phyloP scores from a whole-genome alignment of 257 asterid genomes.

The Solanum ossicruentum region DNA sequence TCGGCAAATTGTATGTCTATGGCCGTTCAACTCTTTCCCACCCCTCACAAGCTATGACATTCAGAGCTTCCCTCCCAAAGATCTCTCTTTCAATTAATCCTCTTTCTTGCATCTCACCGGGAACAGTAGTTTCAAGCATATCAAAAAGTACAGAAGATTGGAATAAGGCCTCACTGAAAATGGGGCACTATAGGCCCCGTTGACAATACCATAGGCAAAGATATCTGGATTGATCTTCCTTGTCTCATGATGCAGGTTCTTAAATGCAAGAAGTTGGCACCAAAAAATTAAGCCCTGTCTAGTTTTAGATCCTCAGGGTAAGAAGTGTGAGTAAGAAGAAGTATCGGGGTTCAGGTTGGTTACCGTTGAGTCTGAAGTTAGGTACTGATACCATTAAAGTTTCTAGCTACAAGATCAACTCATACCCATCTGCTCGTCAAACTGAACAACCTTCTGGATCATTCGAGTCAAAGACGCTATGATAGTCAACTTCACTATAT shows the following conservation, averaged over 20 bases:
- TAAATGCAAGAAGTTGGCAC: conserved; percentile 37
- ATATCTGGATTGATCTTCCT: conserved; percentile 45
- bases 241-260: conserved; percentile 58
- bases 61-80: conserved; percentile 55
- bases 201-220: conserved; percentile 47
- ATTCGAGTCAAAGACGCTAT: too few relatives aligned
- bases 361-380: too few relatives aligned
- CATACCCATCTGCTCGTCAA: too few relatives aligned
- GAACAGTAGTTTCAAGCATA: conserved; percentile 50
- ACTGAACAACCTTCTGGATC: too few relatives aligned
- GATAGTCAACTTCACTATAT: too few relatives aligned
- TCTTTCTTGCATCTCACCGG: conserved; percentile 45
- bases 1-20: too few relatives aligned
- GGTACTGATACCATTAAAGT: too few relatives aligned
- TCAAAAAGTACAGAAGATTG: conserved; percentile 63
- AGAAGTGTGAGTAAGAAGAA: too few relatives aligned
- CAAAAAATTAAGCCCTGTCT: conserved; percentile 40
- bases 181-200: conserved; percentile 57
- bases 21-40: too few relatives aligned
- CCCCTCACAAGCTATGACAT: conserved; percentile 49
- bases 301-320: conserved; percentile 41
- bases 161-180: conserved; percentile 64
- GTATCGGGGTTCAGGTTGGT: too few relatives aligned
- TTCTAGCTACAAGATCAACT: too few relatives aligned
- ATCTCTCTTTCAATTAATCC: conserved; percentile 52